A percentile compares a stretch with the other conserved stretches of the same genome.
These are phyloP conservation scores for Fomitiporia mediterranea DNA, from an alignment of 1,284 basidiomycete genomes.

Conservation along the genomic window DNA sequence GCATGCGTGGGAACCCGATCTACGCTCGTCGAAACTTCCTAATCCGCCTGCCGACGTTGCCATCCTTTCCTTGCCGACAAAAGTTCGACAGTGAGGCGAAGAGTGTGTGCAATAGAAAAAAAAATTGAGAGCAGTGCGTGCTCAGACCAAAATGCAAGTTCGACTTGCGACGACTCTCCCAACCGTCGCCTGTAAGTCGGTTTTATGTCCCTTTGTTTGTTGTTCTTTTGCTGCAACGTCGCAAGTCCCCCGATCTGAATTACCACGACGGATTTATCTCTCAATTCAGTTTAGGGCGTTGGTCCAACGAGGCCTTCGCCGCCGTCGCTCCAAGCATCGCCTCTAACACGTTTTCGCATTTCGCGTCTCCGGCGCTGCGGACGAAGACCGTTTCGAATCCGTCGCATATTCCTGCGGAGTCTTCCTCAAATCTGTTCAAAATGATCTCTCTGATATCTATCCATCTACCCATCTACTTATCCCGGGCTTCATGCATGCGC, in stretches of 20 bases:
- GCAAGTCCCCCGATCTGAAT: neutral
- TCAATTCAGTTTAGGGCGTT: neutral
- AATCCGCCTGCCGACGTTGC: neutral
- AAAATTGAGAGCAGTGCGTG: neutral
- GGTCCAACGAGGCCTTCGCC: neutral
- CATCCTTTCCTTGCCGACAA: neutral
- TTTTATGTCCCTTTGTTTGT: neutral
- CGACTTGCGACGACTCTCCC: no score
- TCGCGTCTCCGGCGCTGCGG: neutral
- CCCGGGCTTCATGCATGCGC: neutral
- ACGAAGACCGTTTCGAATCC: neutral
- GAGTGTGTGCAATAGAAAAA: no score
- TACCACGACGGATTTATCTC: neutral
- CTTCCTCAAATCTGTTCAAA: neutral
- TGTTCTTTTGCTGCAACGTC: neutral
- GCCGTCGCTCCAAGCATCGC: constrained; percentile 2
- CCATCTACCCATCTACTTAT: no score
- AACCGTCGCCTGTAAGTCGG: neutral
- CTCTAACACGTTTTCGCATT: neutral
- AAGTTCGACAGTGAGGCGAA: no score
- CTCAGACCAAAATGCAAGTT: no score
- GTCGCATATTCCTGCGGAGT: neutral
- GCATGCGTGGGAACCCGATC: neutral
- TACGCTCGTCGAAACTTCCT: neutral
- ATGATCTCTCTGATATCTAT: no score